Evolutionary conservation across 768 basidiomycete genomes (phyloP), one percentile per base, ranked within the genome.

Genomic region (Hemileccinum rubropunctum): DNA sequence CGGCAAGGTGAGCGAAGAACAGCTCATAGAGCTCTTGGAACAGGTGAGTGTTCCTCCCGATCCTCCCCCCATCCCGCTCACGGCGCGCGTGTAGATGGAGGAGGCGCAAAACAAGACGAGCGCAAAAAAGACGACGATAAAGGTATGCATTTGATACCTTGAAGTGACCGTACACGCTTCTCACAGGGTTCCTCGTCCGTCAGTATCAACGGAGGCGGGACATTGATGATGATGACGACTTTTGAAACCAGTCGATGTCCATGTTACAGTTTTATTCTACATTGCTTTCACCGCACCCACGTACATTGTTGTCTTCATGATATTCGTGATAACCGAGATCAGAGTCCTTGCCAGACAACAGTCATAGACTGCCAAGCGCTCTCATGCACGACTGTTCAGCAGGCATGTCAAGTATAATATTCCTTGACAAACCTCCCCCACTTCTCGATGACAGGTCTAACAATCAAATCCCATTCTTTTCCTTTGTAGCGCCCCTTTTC

Each of bases 21-120:
- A 93, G 64, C 76, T 97, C 47, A 91, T 97, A 56, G 84, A 83
- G 42, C 72, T 95, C 32, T 76, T 95, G 51, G 88, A 95, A 58
- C 90, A 95, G 79, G 93, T 87, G 53, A 55, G 61, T 23, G 17
- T 5, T 12, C 3, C 11, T 15, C 20, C 7, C 37, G n/a, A 18
- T 20, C 18, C 18, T n/a, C 69, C 57, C 12, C 18, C 44, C 9
- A 26, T 27, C 13, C 30, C 8, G 62, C 63, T 60, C 13, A 62
- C 18, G 30, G 8, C 34, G 18, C 17, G 35, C 26, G 30, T 48
- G 30, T 53, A 83, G 82, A 77, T 83, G 67, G 81, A 83, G 55
- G 76, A 77, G 32, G 77, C 73, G 12, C 70, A 79, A 48, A 76
- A 73, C 36, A 75, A 76, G 49, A 65, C 75, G 40, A 70, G 72